A percentile compares a stretch with the other conserved stretches of the same genome.
Conservation (phyloP, 2,329 filamentous ascomycete species). For the Plenodomus biglobosus region DNA sequence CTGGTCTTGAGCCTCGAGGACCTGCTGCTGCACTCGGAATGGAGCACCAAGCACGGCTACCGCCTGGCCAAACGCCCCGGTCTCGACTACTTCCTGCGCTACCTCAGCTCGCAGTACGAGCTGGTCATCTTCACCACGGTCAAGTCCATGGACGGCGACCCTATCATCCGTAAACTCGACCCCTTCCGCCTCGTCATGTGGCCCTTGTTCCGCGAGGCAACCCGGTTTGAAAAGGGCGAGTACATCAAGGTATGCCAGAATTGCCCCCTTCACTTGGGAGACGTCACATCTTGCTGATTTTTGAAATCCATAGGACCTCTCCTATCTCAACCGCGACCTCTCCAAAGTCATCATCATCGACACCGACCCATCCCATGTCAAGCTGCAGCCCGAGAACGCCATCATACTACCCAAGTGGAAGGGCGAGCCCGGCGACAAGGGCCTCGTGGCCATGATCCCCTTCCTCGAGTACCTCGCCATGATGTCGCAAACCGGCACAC, state of each 20-base stretch:
- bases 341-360: slow-evolving; percentile 96
- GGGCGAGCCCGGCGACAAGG: slow-evolving; percentile 78
- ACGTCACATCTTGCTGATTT: no score
- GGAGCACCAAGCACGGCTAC: slow-evolving; percentile 93
- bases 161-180: slow-evolving; percentile 88
- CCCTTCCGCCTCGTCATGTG: slow-evolving; percentile 94
- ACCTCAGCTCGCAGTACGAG: slow-evolving; percentile 97
- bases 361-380: slow-evolving; percentile 77
- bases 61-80: slow-evolving; percentile 91
- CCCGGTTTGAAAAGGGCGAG: slow-evolving; percentile 92
- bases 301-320: no score
- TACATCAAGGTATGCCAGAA: slow-evolving; percentile 80
- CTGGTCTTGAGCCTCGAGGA: slow-evolving; percentile 92
- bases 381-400: slow-evolving; percentile 93
- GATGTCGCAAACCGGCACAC: slow-evolving; percentile 65
- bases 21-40: slow-evolving; percentile 90
- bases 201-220: slow-evolving; percentile 95
- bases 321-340: slow-evolving; percentile 92
- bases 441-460: slow-evolving; percentile 84
- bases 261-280: no score
- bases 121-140: slow-evolving; percentile 92
- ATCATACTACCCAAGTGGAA: slow-evolving; percentile 90
- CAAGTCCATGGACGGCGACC: slow-evolving; percentile 80
- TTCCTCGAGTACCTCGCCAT: slow-evolving; percentile 97
- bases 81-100: slow-evolving; percentile 94